Conservation (phyloP, 306 rosid species). For the Hippophae gyantsensis region DNA sequence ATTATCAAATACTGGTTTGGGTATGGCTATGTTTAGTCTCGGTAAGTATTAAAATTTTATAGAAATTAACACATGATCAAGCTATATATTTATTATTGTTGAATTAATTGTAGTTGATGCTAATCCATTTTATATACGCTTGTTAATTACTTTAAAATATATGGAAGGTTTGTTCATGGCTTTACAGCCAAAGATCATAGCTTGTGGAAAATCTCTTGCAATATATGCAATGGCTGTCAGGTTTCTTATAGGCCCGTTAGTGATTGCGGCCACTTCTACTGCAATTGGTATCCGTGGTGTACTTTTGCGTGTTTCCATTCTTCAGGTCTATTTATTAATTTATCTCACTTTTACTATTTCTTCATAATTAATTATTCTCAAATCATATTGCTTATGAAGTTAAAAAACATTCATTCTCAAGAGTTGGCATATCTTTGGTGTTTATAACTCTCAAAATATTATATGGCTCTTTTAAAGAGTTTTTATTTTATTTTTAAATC, state of each 20-base stretch:
- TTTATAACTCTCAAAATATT: no score
- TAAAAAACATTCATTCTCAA: no score
- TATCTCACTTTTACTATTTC: background rate
- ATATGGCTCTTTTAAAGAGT: no score
- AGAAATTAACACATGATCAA: background rate
- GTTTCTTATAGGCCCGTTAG: conserved; percentile 84
- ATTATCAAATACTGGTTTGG: conserved; percentile 78
- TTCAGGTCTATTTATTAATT: conserved; percentile 42
- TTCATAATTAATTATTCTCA: background rate
- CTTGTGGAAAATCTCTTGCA: conserved; percentile 85
- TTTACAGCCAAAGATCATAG: conserved; percentile 75
- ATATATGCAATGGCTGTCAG: conserved; percentile 89
- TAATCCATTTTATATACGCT: no score
- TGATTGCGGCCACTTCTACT: conserved; percentile 71
- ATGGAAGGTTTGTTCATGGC: conserved; percentile 80
- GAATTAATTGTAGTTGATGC: background rate
- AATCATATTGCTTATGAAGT: no score
- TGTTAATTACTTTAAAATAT: background rate
- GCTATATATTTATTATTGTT: background rate
- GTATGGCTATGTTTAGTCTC: conserved; percentile 95
- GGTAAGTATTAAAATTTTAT: conserved; percentile 21
- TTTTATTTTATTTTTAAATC: no score
- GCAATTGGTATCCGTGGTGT: conserved; percentile 69
- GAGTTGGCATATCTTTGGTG: no score
- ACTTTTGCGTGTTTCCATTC: conserved; percentile 74